Percentiles rank a stretch among this genome's conserved stretches.
Evolutionary conservation across 73 alveolate species (phyloP).

Genomic region (Paramecium tetraurelia): DNA sequence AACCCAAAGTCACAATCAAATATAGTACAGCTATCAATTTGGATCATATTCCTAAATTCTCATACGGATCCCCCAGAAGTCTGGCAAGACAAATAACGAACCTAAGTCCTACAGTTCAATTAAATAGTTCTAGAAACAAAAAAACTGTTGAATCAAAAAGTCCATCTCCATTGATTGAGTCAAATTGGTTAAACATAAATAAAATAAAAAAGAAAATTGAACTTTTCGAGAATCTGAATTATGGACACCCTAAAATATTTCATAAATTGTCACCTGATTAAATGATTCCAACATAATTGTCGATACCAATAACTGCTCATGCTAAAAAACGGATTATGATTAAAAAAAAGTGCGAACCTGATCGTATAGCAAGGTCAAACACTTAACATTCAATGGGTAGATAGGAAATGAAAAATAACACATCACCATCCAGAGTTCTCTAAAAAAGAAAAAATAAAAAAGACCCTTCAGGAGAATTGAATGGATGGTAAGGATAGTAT

Average conservation of each 20-base stretch:
- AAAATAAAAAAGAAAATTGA: neutral
- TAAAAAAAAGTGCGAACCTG: neutral
- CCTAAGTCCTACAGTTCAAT: neutral
- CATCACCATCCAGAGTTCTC: neutral
- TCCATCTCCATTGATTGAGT: neutral
- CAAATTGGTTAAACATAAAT: neutral
- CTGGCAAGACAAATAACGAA: neutral
- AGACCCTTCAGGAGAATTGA: neutral
- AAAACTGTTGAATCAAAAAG: neutral
- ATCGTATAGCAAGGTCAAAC: neutral
- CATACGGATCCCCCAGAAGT: neutral
- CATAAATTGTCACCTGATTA: neutral
- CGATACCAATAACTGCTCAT: neutral
- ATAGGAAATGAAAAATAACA: neutral
- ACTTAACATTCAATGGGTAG: slow-evolving; percentile 10
- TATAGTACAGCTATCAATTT: neutral
- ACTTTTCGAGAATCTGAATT: neutral
- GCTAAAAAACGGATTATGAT: neutral
- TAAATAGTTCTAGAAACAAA: neutral
- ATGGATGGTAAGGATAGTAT: slow-evolving; percentile 8
- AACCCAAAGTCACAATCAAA: neutral
- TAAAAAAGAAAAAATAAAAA: neutral
- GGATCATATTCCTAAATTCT: neutral
- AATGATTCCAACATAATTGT: slow-evolving; percentile 12
- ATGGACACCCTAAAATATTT: slow-evolving; percentile 3